phyloP scores from a whole-genome alignment of 495 filamentous ascomycete genomes.

The Pseudevernia furfuracea region DNA sequence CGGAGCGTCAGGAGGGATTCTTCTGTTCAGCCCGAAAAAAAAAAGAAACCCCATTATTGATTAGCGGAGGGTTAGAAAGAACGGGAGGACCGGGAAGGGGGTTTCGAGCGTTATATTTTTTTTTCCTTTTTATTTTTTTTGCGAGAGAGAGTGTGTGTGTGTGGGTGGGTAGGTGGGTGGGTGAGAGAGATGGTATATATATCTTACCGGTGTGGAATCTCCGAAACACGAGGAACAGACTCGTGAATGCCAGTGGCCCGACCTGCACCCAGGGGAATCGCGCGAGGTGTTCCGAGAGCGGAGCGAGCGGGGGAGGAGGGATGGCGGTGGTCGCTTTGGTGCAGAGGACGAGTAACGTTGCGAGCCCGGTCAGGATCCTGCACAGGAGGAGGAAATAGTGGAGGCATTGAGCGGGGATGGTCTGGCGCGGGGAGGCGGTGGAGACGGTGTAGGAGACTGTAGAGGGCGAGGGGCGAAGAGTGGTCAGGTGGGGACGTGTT shows the following conservation, averaged over 20 bases:
- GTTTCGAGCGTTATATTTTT: too few relatives aligned
- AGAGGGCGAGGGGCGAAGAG: conserved; percentile 70
- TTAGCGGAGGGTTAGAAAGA: neutral
- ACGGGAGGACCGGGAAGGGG: neutral
- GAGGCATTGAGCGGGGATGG: conserved; percentile 48
- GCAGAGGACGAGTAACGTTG: conserved; percentile 37
- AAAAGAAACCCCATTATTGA: too few relatives aligned
- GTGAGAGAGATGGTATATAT: too few relatives aligned
- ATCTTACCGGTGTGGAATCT: conserved; percentile 44
- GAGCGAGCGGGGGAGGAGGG: conserved; percentile 34
- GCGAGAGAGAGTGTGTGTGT: too few relatives aligned
- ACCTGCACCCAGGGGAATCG: conserved; percentile 32
- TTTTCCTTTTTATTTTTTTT: too few relatives aligned
- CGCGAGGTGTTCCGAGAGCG: conserved; percentile 29
- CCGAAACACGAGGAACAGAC: conserved; percentile 43
- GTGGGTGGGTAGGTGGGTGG: too few relatives aligned
- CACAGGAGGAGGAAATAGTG: conserved; percentile 44
- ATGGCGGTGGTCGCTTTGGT: conserved; percentile 30
- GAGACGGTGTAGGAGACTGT: conserved; percentile 83
- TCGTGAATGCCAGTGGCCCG: conserved; percentile 29
- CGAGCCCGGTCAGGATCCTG: conserved; percentile 38
- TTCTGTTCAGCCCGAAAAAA: conserved; percentile 36
- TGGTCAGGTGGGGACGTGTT: conserved; percentile 48
- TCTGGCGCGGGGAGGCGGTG: conserved; percentile 52
- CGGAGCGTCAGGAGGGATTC: conserved; percentile 85